Percentiles rank a stretch among this genome's conserved stretches.
Conservation (phyloP, 768 basidiomycete species). For the Lactarius hengduanensis region DNA sequence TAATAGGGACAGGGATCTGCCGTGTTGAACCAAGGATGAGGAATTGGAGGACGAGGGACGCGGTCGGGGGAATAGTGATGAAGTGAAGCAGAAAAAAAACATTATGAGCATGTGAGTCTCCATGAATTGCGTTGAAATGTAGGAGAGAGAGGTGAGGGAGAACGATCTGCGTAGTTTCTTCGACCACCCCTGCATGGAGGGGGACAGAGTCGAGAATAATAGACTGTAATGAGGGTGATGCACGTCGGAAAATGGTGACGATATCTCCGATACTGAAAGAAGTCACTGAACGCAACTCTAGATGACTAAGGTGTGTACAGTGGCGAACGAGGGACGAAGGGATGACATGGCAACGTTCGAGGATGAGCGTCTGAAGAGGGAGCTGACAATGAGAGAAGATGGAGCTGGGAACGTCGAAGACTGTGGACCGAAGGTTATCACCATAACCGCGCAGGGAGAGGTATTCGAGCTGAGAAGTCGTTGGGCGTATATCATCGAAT, state of each 20-base stretch:
- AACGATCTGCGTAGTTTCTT: slow-evolving; percentile 9
- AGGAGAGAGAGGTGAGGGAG: slow-evolving; percentile 23
- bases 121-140: slow-evolving; percentile 18
- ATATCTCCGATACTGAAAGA: slow-evolving; percentile 21
- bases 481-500: slow-evolving; percentile 22
- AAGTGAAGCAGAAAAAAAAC: slow-evolving; percentile 24
- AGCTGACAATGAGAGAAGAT: slow-evolving; percentile 17
- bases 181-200: slow-evolving; percentile 16
- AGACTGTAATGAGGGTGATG: slow-evolving; percentile 21
- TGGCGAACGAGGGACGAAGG: slow-evolving; percentile 19
- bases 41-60: slow-evolving; percentile 19
- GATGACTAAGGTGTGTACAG: slow-evolving; percentile 23
- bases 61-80: slow-evolving; percentile 16
- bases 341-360: slow-evolving; percentile 23
- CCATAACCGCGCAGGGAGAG: slow-evolving; percentile 23
- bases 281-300: slow-evolving; percentile 24
- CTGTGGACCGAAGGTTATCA: slow-evolving; percentile 14
- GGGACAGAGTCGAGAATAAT: slow-evolving; percentile 24
- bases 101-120: slow-evolving; percentile 23
- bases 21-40: slow-evolving; percentile 23
- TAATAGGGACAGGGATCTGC: slow-evolving; percentile 23
- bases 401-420: slow-evolving; percentile 21
- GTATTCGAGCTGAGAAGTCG: slow-evolving; percentile 19
- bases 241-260: slow-evolving; percentile 16
- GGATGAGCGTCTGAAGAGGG: slow-evolving; percentile 25